These are phyloP conservation scores for Sanghuangporus weigelae DNA, from an alignment of 1,284 basidiomycete species.

Conservation along the genomic window DNA sequence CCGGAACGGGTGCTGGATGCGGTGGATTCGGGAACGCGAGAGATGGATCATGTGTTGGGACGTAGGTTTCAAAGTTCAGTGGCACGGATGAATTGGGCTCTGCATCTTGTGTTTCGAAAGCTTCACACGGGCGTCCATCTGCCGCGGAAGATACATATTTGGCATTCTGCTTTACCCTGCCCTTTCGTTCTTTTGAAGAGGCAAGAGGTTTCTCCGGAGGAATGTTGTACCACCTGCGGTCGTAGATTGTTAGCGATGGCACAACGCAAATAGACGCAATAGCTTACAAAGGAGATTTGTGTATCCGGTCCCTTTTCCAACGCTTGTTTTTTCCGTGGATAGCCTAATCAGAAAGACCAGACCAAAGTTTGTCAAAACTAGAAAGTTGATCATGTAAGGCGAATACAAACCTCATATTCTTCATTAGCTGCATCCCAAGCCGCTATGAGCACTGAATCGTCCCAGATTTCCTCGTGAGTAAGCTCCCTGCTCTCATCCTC, in stretches of 20 bases:
- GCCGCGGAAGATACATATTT: background rate
- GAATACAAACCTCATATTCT: conserved; percentile 57
- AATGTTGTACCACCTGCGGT: conserved; percentile 67
- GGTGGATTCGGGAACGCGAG: conserved; percentile 32
- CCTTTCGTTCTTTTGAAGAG: conserved; percentile 13
- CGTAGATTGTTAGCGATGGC: conserved; percentile 1
- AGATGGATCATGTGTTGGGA: conserved; percentile 62
- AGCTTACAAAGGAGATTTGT: conserved; percentile 66
- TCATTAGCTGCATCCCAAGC: conserved; percentile 78
- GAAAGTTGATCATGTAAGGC: background rate
- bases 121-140: background rate
- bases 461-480: conserved; percentile 73
- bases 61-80: conserved; percentile 61
- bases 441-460: conserved; percentile 72
- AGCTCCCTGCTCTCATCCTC: conserved; percentile 54
- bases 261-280: background rate
- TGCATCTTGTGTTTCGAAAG: background rate
- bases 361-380: background rate
- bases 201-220: conserved; percentile 39
- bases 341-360: conserved; percentile 34
- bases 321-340: conserved; percentile 61
- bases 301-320: conserved; percentile 65
- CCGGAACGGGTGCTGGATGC: conserved; percentile 23
- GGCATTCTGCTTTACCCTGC: conserved; percentile 18
- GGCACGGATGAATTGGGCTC: conserved; percentile 45